Evolutionary conservation across 805 yeast species (phyloP).

Genomic region (Sungouiella blattae): DNA sequence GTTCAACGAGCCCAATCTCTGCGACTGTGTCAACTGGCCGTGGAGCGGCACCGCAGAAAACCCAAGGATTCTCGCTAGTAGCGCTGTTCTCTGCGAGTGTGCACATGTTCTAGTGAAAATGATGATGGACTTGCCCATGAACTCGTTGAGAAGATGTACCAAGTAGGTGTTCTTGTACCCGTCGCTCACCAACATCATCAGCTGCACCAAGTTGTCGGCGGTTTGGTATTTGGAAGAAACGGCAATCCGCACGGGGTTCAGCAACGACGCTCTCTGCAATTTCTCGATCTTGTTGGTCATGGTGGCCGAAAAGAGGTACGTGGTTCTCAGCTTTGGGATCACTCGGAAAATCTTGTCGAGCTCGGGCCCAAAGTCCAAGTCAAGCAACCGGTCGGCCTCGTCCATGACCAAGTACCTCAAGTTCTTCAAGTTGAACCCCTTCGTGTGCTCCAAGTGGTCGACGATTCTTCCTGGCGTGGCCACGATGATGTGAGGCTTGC

Average conservation of each 20-base stretch:
- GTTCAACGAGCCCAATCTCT: conserved; percentile 77
- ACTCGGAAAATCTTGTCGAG: conserved; percentile 79
- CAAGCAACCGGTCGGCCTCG: conserved; percentile 94
- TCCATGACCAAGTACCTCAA: conserved; percentile 87
- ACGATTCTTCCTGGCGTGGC: conserved; percentile 94
- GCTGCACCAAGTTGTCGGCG: conserved; percentile 88
- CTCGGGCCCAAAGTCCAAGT: conserved; percentile 96
- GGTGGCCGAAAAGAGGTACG: conserved; percentile 92
- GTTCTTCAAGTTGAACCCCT: conserved; percentile 78
- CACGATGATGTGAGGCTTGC: conserved; percentile 90
- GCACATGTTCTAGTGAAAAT: conserved; percentile 94
- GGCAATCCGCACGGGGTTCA: conserved; percentile 86
- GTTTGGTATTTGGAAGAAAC: conserved; percentile 88
- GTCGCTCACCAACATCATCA: conserved; percentile 85
- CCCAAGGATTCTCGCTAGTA: conserved; percentile 74
- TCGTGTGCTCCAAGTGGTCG: conserved; percentile 91
- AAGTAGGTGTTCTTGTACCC: conserved; percentile 88
- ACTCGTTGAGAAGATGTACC: conserved; percentile 78
- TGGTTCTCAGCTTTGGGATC: conserved; percentile 80
- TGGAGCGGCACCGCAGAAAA: conserved; percentile 90
- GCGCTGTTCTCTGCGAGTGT: conserved; percentile 87
- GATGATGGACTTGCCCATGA: conserved; percentile 79
- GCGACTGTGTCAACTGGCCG: conserved; percentile 85
- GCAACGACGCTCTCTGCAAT: conserved; percentile 86
- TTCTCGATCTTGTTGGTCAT: conserved; percentile 95